Conservation (phyloP, 176 grass and related monocot genomes). For the Neostapfia colusana region DNA sequence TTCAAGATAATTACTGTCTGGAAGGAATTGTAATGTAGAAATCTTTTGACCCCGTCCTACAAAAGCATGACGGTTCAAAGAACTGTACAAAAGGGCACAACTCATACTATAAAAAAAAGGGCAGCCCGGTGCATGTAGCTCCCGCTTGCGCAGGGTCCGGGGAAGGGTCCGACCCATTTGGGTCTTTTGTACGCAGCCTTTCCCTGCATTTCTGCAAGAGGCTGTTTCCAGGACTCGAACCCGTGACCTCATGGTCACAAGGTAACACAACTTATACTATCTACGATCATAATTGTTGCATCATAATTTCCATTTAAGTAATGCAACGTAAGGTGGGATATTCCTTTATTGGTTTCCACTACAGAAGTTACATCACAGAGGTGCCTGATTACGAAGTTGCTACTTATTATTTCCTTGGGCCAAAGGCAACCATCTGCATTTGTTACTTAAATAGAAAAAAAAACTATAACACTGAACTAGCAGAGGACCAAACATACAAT, state of each 20-base stretch:
- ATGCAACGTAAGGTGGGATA: conserved; percentile 10
- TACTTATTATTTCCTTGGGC: not conserved
- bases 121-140: too few relatives aligned
- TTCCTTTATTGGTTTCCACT: conserved; percentile 14
- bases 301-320: not conserved
- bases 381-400: not conserved
- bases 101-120: not conserved
- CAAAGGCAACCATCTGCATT: conserved; percentile 21
- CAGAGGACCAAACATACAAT: not conserved
- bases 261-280: not conserved
- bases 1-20: too few relatives aligned
- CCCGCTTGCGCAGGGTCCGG: too few relatives aligned
- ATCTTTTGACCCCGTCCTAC: not conserved
- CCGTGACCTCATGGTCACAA: too few relatives aligned
- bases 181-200: too few relatives aligned
- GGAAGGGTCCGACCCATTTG: too few relatives aligned
- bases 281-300: not conserved
- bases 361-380: conserved; percentile 16
- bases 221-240: too few relatives aligned
- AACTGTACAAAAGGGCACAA: not conserved
- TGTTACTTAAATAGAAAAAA: conserved; percentile 10
- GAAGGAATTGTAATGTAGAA: not conserved
- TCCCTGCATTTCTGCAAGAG: too few relatives aligned
- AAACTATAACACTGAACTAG: not conserved
- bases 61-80: conserved; percentile 4